Conservation (phyloP, 1,139 yeast genomes). For the Saccharomyces hybrid region DNA sequence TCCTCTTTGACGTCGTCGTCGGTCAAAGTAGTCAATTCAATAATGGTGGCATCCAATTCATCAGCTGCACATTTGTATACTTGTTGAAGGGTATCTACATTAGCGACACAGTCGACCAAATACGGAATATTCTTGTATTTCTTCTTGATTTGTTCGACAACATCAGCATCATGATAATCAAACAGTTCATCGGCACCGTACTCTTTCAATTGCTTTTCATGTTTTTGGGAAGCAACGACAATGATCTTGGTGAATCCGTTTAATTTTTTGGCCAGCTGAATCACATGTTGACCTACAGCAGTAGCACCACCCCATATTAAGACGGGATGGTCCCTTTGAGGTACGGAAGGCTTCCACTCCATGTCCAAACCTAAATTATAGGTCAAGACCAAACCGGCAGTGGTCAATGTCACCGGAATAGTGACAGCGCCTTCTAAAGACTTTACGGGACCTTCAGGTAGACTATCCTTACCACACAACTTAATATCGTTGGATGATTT, state of each 20-base stretch:
- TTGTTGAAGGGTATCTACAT: conserved; percentile 35
- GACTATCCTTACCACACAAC: conserved; percentile 18
- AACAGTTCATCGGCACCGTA: conserved; percentile 53
- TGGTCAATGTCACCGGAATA: conserved; percentile 43
- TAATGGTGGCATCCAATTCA: conserved; percentile 29
- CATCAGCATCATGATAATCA: conserved; percentile 54
- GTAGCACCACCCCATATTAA: conserved; percentile 55
- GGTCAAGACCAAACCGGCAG: conserved; percentile 36
- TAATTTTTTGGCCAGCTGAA: conserved; percentile 42
- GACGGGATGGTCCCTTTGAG: conserved; percentile 30
- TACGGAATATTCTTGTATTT: conserved; percentile 36
- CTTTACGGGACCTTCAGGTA: conserved; percentile 36
- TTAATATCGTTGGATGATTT: conserved; percentile 19
- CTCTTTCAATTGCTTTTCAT: conserved; percentile 31
- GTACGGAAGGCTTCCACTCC: conserved; percentile 23
- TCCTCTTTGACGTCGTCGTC: conserved; percentile 21
- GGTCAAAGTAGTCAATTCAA: conserved; percentile 19
- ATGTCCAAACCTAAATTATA: conserved; percentile 22
- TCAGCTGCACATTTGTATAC: conserved; percentile 40
- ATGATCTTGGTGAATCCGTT: conserved; percentile 39
- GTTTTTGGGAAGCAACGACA: conserved; percentile 42
- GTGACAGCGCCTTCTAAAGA: conserved; percentile 60
- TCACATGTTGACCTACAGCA: conserved; percentile 42
- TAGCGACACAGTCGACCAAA: conserved; percentile 47
- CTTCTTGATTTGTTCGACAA: conserved; percentile 41